A percentile compares a stretch with the other conserved stretches of the same genome.
Evolutionary conservation across 495 filamentous ascomycete genomes (phyloP).

Genomic region (Penicillium nucicola): DNA sequence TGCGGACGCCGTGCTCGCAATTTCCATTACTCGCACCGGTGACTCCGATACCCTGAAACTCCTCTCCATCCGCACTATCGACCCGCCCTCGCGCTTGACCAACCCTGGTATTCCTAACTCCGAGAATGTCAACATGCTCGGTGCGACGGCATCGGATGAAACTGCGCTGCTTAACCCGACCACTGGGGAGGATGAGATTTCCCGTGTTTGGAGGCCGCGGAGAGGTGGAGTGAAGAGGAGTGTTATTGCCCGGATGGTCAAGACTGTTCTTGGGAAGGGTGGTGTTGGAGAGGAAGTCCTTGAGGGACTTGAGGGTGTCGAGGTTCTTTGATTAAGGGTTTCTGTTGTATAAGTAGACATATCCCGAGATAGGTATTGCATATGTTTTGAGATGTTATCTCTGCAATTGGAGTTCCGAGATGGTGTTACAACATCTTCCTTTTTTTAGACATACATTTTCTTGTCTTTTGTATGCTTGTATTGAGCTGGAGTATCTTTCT

Average conservation of each 20-base stretch:
- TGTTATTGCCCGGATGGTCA: constrained; percentile 63
- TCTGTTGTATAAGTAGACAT: background rate
- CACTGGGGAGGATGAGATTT: constrained; percentile 51
- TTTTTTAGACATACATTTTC: background rate
- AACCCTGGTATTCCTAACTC: constrained; percentile 66
- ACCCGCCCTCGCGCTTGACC: constrained; percentile 69
- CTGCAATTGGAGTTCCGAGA: too few relatives aligned
- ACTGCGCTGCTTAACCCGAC: constrained; percentile 22
- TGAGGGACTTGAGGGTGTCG: constrained; percentile 63
- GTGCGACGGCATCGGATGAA: constrained; percentile 33
- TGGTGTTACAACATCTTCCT: too few relatives aligned
- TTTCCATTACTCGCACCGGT: constrained; percentile 55
- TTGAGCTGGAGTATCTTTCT: too few relatives aligned
- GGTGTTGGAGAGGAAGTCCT: constrained; percentile 85
- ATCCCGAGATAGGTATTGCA: too few relatives aligned
- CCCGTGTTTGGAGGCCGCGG: constrained; percentile 76
- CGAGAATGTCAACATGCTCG: constrained; percentile 61
- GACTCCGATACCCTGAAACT: constrained; percentile 41
- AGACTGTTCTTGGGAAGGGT: constrained; percentile 61
- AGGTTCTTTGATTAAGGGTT: constrained; percentile 31
- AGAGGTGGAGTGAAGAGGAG: constrained; percentile 70
- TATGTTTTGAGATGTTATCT: too few relatives aligned
- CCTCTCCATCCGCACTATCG: constrained; percentile 63
- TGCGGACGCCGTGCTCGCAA: constrained; percentile 80
- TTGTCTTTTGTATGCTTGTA: background rate